Evolutionary conservation across 495 filamentous ascomycete genomes (phyloP).

Genomic region (Penicillium coffeae): DNA sequence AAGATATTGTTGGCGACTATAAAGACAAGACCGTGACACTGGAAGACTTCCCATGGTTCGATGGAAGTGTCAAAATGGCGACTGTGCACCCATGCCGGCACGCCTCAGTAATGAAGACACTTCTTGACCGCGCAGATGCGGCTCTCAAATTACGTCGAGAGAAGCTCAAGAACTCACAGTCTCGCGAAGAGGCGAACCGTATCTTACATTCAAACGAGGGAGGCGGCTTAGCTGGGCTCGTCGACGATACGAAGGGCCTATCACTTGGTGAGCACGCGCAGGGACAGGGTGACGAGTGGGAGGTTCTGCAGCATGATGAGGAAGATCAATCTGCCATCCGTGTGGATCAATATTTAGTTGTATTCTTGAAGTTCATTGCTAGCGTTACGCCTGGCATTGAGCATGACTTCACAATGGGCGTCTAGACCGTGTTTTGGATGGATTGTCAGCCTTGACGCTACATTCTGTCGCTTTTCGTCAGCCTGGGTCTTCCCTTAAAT

Average conservation of each 20-base stretch:
- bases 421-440: conserved; percentile 42
- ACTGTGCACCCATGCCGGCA: conserved; percentile 93
- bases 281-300: conserved; percentile 80
- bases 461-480: background rate
- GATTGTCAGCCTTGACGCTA: background rate
- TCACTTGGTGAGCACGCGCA: conserved; percentile 42
- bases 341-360: conserved; percentile 96
- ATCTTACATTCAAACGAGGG: conserved; percentile 42
- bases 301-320: conserved; percentile 62
- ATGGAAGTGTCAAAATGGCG: conserved; percentile 82
- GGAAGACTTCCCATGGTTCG: conserved; percentile 93
- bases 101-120: conserved; percentile 94
- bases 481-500: background rate
- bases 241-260: conserved; percentile 54
- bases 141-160: conserved; percentile 84
- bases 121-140: conserved; percentile 91
- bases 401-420: conserved; percentile 97
- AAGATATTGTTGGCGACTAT: conserved; percentile 99
- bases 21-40: conserved; percentile 99
- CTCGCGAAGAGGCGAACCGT: conserved; percentile 39
- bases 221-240: conserved; percentile 61
- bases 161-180: conserved; percentile 58
- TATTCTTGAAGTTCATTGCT: conserved; percentile 98
- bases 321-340: conserved; percentile 87
- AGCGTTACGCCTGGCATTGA: conserved; percentile 96